Evolutionary conservation across 768 basidiomycete genomes (phyloP), one percentile per base, ranked within the genome.

Genomic region (Rhodosporidiobolus sp.): DNA sequence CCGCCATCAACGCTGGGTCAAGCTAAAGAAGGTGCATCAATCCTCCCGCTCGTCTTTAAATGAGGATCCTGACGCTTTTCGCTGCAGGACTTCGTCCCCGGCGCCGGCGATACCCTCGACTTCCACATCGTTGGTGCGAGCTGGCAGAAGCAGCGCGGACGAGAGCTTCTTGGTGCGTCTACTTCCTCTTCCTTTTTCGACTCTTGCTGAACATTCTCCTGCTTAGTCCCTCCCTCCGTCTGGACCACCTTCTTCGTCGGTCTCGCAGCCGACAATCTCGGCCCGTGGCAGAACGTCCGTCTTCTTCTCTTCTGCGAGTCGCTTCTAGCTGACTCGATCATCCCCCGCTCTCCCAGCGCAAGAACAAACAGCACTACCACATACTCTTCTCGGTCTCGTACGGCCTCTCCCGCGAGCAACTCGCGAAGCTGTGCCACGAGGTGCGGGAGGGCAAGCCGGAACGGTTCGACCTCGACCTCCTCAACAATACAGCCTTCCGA

Each of bases 211-310:
- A 62, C 30, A 58, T 46, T 52, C 34, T 56, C 63, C 28, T 62
- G 24, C 68, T n/a, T n/a, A 91, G 92, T 94, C 8, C 81, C 89
- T 19, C 87, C 90, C 5, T 84, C 85, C 19, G 86, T 87, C 5
- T 86, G 86, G 60, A 94, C 90, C 1, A 92, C 88, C 0, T 92
- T 94, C 80, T 90, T 89, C 79, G 82, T 94, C 43, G 94, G 90
- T 4, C 86, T 85, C 0, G 74, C 46, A 1, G 74, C 60, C 10
- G 45, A 61, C 20, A 35, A 69, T 1, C 54, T 75, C 1, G 60
- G 67, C 6, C 30, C 56, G 4, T 20, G 26, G n/a, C 45, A 28
- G 4, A 16, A n/a, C 12, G 73, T 70, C 11, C 24, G 52, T 63
- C 34, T 11, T 35, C 20, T 2, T 45, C 38, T 38, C 65, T n/a